Evolutionary conservation across 129 eudicot genomes (phyloP).

Genomic region (Scalesia atractyloides): DNA sequence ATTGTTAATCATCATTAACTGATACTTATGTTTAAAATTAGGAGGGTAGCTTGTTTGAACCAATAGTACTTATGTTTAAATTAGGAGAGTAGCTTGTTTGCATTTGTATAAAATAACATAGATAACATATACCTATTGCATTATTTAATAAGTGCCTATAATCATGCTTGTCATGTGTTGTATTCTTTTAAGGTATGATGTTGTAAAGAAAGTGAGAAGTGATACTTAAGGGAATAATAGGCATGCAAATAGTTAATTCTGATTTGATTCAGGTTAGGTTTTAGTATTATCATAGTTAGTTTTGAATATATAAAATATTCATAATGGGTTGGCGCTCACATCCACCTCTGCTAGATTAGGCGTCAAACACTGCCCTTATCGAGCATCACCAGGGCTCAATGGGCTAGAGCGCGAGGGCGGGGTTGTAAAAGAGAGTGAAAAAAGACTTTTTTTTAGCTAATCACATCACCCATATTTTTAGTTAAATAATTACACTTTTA

Average conservation of each 20-base stretch:
- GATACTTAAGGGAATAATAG: slow-evolving; percentile 19
- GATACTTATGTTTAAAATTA: background rate
- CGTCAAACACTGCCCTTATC: too few species aligned
- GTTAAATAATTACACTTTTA: too few species aligned
- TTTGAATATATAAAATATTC: too few species aligned
- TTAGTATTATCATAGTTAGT: too few species aligned
- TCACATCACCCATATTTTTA: too few species aligned
- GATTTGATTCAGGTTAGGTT: background rate
- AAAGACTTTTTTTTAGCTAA: too few species aligned
- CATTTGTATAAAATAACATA: background rate
- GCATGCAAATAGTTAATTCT: slow-evolving; percentile 14
- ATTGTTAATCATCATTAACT: slow-evolving; percentile 1
- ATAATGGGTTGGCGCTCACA: too few species aligned
- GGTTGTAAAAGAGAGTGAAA: too few species aligned
- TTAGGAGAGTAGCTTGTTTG: background rate
- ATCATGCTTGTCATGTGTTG: slow-evolving; percentile 24
- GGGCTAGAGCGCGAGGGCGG: too few species aligned
- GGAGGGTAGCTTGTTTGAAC: background rate
- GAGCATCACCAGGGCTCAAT: too few species aligned
- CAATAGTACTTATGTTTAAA: background rate
- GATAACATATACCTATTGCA: background rate
- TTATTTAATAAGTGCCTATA: slow-evolving; percentile 6
- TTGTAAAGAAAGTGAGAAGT: slow-evolving; percentile 15
- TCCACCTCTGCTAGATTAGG: too few species aligned
- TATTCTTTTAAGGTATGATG: slow-evolving; percentile 21